Conservation (phyloP, 179 eudicot genomes). For the Dionaea muscipula region DNA sequence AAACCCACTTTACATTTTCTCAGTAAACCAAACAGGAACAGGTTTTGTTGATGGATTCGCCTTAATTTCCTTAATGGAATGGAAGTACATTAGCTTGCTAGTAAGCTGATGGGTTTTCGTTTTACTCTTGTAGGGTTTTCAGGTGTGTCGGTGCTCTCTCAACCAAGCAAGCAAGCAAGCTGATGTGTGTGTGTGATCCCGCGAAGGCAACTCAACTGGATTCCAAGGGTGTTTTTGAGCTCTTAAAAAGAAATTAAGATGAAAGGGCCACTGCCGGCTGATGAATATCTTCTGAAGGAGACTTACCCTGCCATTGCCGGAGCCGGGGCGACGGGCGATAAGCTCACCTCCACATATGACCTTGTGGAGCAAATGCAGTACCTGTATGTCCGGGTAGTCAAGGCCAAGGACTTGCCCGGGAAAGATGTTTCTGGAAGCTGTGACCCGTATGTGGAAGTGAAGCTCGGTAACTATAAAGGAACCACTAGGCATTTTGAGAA, state of each 20-base stretch:
- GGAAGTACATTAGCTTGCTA: no score
- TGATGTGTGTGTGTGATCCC: no score
- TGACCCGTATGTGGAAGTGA: conserved; percentile 70
- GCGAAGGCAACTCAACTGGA: no score
- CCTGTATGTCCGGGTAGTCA: conserved; percentile 74
- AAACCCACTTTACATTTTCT: no score
- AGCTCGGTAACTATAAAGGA: conserved; percentile 68
- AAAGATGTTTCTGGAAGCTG: conserved; percentile 59
- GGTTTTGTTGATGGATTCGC: no score
- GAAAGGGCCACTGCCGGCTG: conserved; percentile 25
- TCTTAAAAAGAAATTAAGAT: conserved; percentile 13
- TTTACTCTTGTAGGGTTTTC: no score
- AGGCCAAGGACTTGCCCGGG: conserved; percentile 69
- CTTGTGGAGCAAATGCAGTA: conserved; percentile 90
- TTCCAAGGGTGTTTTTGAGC: conserved; percentile 9
- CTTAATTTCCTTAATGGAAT: no score
- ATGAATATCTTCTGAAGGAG: conserved; percentile 55
- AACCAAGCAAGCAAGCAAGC: no score
- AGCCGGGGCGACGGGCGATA: conserved; percentile 43
- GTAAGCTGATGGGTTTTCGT: no score
- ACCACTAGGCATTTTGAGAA: conserved; percentile 59
- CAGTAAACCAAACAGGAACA: no score
- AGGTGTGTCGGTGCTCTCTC: no score
- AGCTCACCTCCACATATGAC: conserved; percentile 53
- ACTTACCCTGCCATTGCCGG: conserved; percentile 60